Evolutionary conservation across 768 basidiomycete genomes (phyloP), one percentile per base, ranked within the genome.

Genomic region (Krasilnikovozyma curviuscula): DNA sequence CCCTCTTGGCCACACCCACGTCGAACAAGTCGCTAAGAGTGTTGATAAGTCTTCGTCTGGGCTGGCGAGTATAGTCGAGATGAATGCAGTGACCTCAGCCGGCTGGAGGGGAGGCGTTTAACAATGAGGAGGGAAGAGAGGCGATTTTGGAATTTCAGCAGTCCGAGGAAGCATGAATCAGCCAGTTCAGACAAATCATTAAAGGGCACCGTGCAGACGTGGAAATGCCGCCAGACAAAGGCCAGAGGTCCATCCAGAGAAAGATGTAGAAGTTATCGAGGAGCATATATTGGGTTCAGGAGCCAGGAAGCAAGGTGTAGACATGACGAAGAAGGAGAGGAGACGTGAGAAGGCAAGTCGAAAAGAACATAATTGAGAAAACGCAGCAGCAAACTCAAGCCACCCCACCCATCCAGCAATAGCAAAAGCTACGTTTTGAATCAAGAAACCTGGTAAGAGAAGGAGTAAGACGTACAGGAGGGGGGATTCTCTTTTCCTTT

Each of bases 1-100:
- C 48, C 88, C 88, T 54, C 93, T 76, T 30, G 88, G 84, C 80
- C 84, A 97, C 63, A 74, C 79, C 93, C 93, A 99, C 4, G 70
- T 63, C 71, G 49, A 37, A 1, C 46, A 45, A 10, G 46, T 33
- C 19, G 32, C 14, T n/a, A 48, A 47, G 27, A 78, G 70, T 42
- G 73, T 65, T 3, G 77, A 68, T 25, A 97, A 70, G 55, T 85
- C 77, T 33, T 83, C 75, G 50, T 76, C 78, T 3, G 75, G 67
- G 4, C 80, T 77, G 50, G 70, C 70, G 38, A 73, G 60, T 27
- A 93, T 70, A 55, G 70, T 78, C 48, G 70, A 67, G 56, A 93
- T 82, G 60, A 93, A 75, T 58, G 79, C 77, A 55, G 75, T 75
- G 49, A 95, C 59, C 52, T 63, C 63, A 1, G 59, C 50, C 12